A percentile compares a stretch with the other conserved stretches of the same genome.
phyloP scores from a whole-genome alignment of 306 rosid species.

The Fragaria ananassa region DNA sequence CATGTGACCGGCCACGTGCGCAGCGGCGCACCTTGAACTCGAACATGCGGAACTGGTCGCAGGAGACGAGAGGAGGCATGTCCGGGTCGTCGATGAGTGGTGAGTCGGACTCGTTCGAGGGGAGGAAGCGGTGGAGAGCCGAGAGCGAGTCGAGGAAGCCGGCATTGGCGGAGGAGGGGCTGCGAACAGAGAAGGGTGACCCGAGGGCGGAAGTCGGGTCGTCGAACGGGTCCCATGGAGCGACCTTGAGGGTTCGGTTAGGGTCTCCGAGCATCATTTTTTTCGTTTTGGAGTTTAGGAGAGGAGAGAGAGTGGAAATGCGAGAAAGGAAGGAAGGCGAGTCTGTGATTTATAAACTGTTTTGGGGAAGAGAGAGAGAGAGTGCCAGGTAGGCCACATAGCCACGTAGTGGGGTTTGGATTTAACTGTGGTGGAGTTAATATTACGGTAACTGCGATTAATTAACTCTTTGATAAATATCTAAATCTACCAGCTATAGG shows the following conservation, averaged over 20 bases:
- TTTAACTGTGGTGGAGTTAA: slow-evolving; percentile 44
- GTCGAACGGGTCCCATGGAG: slow-evolving; percentile 39
- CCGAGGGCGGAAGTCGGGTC: slow-evolving; percentile 6
- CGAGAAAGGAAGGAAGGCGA: background rate
- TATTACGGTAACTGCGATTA: slow-evolving; percentile 18
- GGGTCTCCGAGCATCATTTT: slow-evolving; percentile 38
- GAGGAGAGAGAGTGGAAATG: background rate
- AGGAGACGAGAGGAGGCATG: slow-evolving; percentile 39
- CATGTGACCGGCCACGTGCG: slow-evolving; percentile 74
- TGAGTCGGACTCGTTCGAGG: slow-evolving; percentile 38
- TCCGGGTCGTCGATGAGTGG: slow-evolving; percentile 33
- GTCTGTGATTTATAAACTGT: slow-evolving; percentile 20
- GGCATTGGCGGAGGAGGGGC: slow-evolving; percentile 24
- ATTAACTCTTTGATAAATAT: slow-evolving; percentile 19
- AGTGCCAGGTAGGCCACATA: slow-evolving; percentile 12
- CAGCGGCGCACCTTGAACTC: slow-evolving; percentile 69
- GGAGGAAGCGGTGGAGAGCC: slow-evolving; percentile 41
- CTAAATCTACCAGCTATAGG: background rate
- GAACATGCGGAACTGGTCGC: slow-evolving; percentile 81
- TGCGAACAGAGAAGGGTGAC: slow-evolving; percentile 27
- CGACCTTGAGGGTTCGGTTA: slow-evolving; percentile 36
- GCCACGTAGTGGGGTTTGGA: slow-evolving; percentile 6
- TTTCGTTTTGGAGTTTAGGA: background rate
- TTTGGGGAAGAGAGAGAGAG: background rate
- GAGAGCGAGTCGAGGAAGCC: slow-evolving; percentile 34